Evolutionary conservation across 2,329 filamentous ascomycete genomes (phyloP), one percentile per base, ranked within the genome.

Genomic region (Nothophaeocryptopus gaeumannii): DNA sequence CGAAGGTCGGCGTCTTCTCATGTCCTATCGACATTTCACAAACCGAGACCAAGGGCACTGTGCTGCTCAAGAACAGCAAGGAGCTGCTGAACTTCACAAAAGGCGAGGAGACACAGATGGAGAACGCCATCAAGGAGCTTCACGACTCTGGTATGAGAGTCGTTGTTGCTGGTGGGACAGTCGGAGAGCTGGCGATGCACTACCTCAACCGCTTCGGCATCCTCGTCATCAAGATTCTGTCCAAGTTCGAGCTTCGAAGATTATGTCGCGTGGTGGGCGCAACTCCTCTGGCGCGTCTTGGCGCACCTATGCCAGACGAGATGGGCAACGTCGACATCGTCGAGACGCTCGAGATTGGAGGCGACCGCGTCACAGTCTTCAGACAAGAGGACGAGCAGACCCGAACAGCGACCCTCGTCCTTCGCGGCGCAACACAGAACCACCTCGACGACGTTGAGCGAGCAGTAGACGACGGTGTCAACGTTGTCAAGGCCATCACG

Each of bases 51-150:
- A 99, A 99, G 80, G 95, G 95, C 42, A 99, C 93, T 9, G 93
- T 99, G 38, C 80, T 99, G 45, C 74, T 99, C 64, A 89, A 99
- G 75, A 99, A 96, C 69, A 92, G 92, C 52, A 88, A 97, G 78
- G 93, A 99, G 75, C 97, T 99, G 89, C 81, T 97, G 69, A 87
- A 97, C 69, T 99, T 97, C 74, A 96, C 89, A 64, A 96, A 91
- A 77, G 95, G 93, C 55, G 93, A 99, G 76, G 93, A 99, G 76
- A 75, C 78, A 47, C 92, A 96, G 70, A 83, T 99, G 42, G 93
- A 99, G 76, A 79, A 84, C 39, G 79, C 86, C 43, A 88, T 99
- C 77, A 97, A 97, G 79, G 91, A 96, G 73, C 82, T 99, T 15
- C 85, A 96, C 71, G 93, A 99, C 69, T 92, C 89, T 31, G 93